Conservation (phyloP, 2,329 filamentous ascomycete genomes). For the Hymenoscyphus scutula region DNA sequence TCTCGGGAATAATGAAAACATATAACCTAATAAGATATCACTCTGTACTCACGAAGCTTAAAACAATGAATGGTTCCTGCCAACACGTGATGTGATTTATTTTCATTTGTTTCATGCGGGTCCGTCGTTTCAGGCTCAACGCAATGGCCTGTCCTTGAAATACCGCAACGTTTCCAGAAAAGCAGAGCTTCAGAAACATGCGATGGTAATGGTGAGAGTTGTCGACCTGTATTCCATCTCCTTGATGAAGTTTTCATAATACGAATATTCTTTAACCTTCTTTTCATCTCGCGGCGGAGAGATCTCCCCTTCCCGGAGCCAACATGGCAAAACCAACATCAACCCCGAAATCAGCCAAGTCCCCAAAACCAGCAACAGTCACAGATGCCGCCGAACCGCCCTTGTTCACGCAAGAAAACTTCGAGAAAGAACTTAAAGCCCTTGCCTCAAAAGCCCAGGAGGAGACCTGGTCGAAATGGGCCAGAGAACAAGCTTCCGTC, state of each 20-base stretch:
- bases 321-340: conserved; percentile 15
- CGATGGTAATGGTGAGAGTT: not conserved
- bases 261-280: not conserved
- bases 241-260: not conserved
- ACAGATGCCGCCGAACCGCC: conserved; percentile 17
- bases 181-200: not conserved
- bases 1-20: no score
- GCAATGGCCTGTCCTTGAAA: conserved; percentile 15
- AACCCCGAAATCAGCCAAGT: conserved; percentile 6
- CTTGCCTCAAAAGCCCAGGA: conserved; percentile 36
- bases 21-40: no score
- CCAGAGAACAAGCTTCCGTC: conserved; percentile 30
- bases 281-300: not conserved
- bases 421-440: conserved; percentile 37
- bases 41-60: no score
- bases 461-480: conserved; percentile 35
- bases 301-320: not conserved
- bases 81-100: conserved; percentile 12
- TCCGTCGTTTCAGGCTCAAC: conserved; percentile 17
- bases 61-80: no score
- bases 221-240: not conserved
- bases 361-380: conserved; percentile 5
- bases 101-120: conserved; percentile 1
- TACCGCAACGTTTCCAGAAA: conserved; percentile 12
- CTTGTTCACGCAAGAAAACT: conserved; percentile 36